Evolutionary conservation across 345 rosid species (phyloP).

Genomic region (Ceriops zippeliana): DNA sequence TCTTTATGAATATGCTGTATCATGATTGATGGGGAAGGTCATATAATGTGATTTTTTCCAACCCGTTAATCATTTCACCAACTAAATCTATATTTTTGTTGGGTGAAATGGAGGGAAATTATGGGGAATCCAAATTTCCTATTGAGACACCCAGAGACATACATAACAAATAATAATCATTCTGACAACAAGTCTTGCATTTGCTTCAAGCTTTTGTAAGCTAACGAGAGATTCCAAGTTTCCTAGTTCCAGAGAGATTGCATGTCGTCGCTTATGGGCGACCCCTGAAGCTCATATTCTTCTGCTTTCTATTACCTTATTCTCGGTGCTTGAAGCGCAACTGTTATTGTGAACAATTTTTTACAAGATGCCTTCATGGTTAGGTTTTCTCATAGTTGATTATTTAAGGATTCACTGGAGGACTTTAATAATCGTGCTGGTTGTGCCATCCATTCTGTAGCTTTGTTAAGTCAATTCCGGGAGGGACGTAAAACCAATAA

Average conservation of each 20-base stretch:
- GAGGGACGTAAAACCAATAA: constrained; percentile 21
- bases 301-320: no score
- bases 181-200: neutral
- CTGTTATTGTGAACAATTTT: no score
- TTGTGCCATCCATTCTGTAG: constrained; percentile 27
- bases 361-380: no score
- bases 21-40: neutral
- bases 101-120: no score
- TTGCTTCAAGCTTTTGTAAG: constrained; percentile 1
- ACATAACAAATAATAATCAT: no score
- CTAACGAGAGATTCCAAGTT: neutral
- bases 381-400: neutral
- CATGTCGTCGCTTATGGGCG: no score
- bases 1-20: neutral
- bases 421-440: constrained; percentile 14
- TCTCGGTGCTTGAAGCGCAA: no score
- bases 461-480: constrained; percentile 32
- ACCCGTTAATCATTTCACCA: neutral
- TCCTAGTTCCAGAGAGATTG: neutral
- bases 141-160: no score
- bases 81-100: no score
- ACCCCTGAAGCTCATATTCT: no score
- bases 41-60: neutral
- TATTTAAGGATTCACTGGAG: constrained; percentile 1
- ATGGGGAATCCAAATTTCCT: no score